Evolutionary conservation across 345 rosid species (phyloP).

Genomic region (Gossypium australe): DNA sequence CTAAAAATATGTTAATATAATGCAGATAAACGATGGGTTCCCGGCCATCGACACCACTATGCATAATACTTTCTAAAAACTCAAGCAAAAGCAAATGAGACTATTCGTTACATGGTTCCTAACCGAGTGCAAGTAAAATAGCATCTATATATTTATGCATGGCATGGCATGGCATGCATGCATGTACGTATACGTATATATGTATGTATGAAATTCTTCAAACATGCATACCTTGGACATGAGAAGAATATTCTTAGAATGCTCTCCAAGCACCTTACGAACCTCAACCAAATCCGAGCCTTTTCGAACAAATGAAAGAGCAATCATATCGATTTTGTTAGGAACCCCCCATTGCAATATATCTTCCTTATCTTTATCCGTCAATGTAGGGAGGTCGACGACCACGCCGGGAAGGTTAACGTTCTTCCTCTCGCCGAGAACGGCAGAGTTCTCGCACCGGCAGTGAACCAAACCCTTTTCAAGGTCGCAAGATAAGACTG

Average conservation of each 20-base stretch:
- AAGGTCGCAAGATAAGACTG: constrained; percentile 69
- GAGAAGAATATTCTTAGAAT: constrained; percentile 74
- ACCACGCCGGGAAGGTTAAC: constrained; percentile 95
- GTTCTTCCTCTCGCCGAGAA: constrained; percentile 95
- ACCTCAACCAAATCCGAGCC: constrained; percentile 91
- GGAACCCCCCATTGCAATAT: constrained; percentile 89
- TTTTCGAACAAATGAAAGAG: constrained; percentile 89
- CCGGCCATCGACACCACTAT: too few species aligned
- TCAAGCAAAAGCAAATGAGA: too few species aligned
- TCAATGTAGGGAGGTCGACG: constrained; percentile 92
- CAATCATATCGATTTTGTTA: constrained; percentile 91
- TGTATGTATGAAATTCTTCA: not conserved
- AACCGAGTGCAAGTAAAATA: too few species aligned
- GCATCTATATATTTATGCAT: too few species aligned
- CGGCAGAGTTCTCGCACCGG: constrained; percentile 81
- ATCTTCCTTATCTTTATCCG: constrained; percentile 97
- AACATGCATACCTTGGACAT: constrained; percentile 81
- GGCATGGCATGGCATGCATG: too few species aligned
- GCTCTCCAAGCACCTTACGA: constrained; percentile 67
- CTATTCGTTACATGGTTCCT: too few species aligned
- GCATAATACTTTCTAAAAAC: too few species aligned
- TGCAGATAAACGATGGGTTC: too few species aligned
- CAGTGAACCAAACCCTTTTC: constrained; percentile 67
- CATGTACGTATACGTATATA: too few species aligned
- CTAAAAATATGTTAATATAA: too few species aligned